Base-by-base conservation (phyloP, 2,329 filamentous ascomycete species). In the Diaporthe helianthi region DNA sequence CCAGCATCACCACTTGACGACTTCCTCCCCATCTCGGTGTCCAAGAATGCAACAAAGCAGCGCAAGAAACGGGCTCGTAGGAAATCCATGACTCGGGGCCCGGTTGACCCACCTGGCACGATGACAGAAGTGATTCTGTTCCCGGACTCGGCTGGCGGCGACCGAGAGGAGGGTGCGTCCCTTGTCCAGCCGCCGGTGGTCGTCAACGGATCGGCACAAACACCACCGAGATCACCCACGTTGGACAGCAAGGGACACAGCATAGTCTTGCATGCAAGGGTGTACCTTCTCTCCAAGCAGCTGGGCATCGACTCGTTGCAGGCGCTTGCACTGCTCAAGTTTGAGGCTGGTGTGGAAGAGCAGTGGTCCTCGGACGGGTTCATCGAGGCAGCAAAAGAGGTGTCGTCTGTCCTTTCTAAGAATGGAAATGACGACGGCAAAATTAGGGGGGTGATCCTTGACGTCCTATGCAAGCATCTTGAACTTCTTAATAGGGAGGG, bases 401-500 rank as follows among this genome's bases (percentile, higher is more conserved):
- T 55, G 68, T 67, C 46, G 68, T 73, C 70, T 65, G 49, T 46
- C 41, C 17, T 52, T 71, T 33, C n/a, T 29, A 46, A 12, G 29
- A 29, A 10, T 31, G 29, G 17, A 29, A 19, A 19, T 55, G 52
- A 54, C 5, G 53, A 67, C 41, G 55, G 69, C 4, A 68, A 52
- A 19, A 67, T 73, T 29, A 68, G 73, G 29, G 70, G 69, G 24
- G 68, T 53, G 12, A 69, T 74, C 38, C 61, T 73, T n/a, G n/a
- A 46, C 33, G 38, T n/a, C 7, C n/a, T 65, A 29, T 67, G 31
- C 29, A 29, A 67, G 29, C 53, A 41, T 38, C 31, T 44, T 36
- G 31, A 58, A 24, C 44, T 58, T 13, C 29, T 55, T 15, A 31
- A 66, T 17, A 55, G 26, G 22, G 49, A 46, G 7, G 51, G 29